These are phyloP conservation scores for Piloderma croceum DNA, from an alignment of 768 basidiomycete genomes.

Conservation along the genomic window DNA sequence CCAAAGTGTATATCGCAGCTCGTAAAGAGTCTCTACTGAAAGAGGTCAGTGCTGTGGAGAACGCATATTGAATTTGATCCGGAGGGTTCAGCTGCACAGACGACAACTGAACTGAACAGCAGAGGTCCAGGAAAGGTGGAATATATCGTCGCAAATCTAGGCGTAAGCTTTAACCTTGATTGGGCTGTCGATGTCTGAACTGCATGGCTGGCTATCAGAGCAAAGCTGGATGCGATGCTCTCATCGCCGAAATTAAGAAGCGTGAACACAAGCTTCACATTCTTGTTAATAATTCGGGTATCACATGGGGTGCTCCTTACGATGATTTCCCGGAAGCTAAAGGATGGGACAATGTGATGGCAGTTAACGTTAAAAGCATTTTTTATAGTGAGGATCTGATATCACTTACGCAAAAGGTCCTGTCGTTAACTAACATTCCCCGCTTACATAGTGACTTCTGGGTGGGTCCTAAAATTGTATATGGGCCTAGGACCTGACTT, in stretches of 20 bases:
- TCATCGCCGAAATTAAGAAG: slow-evolving; percentile 62
- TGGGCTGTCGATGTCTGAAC: too few relatives aligned
- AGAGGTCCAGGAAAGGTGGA: slow-evolving; percentile 55
- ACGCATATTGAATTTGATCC: not conserved
- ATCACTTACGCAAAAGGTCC: slow-evolving; percentile 1
- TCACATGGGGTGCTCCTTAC: slow-evolving; percentile 71
- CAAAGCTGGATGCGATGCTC: slow-evolving; percentile 72
- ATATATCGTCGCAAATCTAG: slow-evolving; percentile 71
- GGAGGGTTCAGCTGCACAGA: too few relatives aligned
- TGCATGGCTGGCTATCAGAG: slow-evolving; percentile 41
- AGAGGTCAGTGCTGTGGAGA: slow-evolving; percentile 41
- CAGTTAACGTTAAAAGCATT: slow-evolving; percentile 79
- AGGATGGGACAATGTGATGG: slow-evolving; percentile 82
- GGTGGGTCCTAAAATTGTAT: slow-evolving; percentile 30
- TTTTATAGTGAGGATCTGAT: slow-evolving; percentile 59
- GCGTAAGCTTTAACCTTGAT: slow-evolving; percentile 38
- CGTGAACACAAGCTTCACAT: slow-evolving; percentile 73
- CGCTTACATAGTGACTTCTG: slow-evolving; percentile 35
- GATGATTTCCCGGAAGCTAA: slow-evolving; percentile 70
- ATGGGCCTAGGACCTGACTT: too few relatives aligned
- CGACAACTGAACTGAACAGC: slow-evolving; percentile 56
- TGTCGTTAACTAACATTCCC: slow-evolving; percentile 1
- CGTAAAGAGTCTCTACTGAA: slow-evolving; percentile 75
- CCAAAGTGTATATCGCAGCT: slow-evolving; percentile 85
- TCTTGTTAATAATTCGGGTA: slow-evolving; percentile 80